These are phyloP conservation scores for Bondarzewia mesenterica DNA, from an alignment of 1,284 basidiomycete species.

Conservation along the genomic window DNA sequence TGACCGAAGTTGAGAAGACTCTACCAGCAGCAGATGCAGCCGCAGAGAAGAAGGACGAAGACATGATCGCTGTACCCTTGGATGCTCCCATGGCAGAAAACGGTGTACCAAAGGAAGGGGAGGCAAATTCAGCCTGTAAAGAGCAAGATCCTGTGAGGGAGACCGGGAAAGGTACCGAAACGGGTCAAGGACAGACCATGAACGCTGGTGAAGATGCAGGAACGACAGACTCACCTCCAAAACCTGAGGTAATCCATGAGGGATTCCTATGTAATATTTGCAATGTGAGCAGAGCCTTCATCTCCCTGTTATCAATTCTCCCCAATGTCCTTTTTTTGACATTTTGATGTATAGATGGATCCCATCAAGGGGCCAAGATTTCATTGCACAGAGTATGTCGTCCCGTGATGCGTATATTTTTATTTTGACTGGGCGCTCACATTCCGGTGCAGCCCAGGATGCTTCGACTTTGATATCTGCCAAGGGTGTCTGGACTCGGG, in stretches of 20 bases:
- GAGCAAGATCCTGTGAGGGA: too few relatives aligned
- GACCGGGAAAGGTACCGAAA: too few relatives aligned
- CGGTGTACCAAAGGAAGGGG: too few relatives aligned
- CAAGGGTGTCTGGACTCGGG: neutral
- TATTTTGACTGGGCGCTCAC: neutral
- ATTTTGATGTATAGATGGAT: neutral
- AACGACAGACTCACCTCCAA: too few relatives aligned
- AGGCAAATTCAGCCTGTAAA: too few relatives aligned
- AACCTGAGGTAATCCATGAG: too few relatives aligned
- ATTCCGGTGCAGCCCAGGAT: neutral
- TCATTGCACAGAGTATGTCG: neutral
- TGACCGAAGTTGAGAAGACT: neutral
- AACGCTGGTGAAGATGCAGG: too few relatives aligned
- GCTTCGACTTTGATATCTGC: neutral
- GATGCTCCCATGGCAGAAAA: too few relatives aligned
- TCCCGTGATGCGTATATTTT: neutral
- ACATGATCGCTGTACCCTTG: too few relatives aligned
- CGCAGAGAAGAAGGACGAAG: neutral
- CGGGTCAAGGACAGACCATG: too few relatives aligned
- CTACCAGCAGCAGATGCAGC: neutral
- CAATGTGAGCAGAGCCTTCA: neutral
- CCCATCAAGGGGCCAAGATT: neutral
- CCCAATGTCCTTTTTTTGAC: neutral
- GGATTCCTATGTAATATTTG: too few relatives aligned
- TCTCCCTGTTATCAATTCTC: too few relatives aligned